phyloP scores from a whole-genome alignment of 2,329 filamentous ascomycete genomes.

The Aspergillus brasiliensis region DNA sequence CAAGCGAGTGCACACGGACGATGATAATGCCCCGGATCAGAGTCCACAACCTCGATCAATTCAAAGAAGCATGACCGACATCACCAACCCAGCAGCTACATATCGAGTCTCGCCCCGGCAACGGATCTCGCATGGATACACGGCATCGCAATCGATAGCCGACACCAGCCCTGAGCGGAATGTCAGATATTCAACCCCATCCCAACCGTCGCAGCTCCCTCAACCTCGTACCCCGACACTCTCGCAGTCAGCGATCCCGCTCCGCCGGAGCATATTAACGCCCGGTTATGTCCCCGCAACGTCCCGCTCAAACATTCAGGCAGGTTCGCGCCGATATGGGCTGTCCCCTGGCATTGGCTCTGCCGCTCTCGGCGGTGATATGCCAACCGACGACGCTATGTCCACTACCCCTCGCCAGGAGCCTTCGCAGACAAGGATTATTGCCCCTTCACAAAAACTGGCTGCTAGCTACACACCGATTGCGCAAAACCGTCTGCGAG shows the following conservation, averaged over 20 bases:
- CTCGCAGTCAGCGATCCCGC: conserved; percentile 38
- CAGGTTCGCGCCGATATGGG: conserved; percentile 45
- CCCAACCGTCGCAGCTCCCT: conserved; percentile 26
- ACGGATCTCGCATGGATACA: conserved; percentile 34
- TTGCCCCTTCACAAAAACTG: conserved; percentile 37
- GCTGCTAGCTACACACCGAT: conserved; percentile 43
- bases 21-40: conserved; percentile 34
- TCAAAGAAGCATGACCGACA: conserved; percentile 48
- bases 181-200: conserved; percentile 24
- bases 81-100: conserved; percentile 31
- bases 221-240: conserved; percentile 35
- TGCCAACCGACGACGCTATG: conserved; percentile 23
- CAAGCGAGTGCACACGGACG: conserved; percentile 40
- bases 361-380: conserved; percentile 18
- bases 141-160: conserved; percentile 27
- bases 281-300: conserved; percentile 38
- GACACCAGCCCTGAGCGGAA: conserved; percentile 27
- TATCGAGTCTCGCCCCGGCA: conserved; percentile 37
- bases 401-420: conserved; percentile 24
- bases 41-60: conserved; percentile 39
- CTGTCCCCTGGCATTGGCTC: conserved; percentile 22
- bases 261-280: conserved; percentile 41
- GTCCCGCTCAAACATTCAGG: conserved; percentile 44
- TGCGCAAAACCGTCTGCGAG: conserved; percentile 38
- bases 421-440: conserved; percentile 34